Evolutionary conservation across 257 asterid species (phyloP), one percentile per base, ranked within the genome.

Genomic region (Solanum lycopersicoides): DNA sequence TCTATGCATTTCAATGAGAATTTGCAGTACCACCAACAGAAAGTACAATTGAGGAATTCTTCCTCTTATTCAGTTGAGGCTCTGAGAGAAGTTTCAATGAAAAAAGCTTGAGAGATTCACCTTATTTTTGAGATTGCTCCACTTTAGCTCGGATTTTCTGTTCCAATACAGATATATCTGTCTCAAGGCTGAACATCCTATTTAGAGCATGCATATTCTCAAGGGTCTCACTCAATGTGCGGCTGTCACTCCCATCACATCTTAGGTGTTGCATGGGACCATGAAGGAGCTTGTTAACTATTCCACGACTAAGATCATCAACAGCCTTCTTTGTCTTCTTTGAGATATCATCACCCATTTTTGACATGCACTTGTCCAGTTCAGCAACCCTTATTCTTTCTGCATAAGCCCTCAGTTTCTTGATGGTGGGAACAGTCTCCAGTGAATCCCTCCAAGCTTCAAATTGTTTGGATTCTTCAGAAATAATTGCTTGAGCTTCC

Each of bases 241-340:
- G 92, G 89, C 94, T 93, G 74, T 97, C 99, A 72, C 96, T 97
- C 87, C 99, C 99, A 86, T 95, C 99, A 86, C 99, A 95, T 90
- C 99, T 93, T 68, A 97, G 89, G 87, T 97, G 99, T 91, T 97
- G 98, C 99, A 97, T 97, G 2, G 99, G 99, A 28, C 99, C 99
- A 74, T 95, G 98, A 80, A 97, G 96, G 74, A 97, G 94, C 92
- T 95, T 97, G 94, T 97, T 97, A 30, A 95, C 96, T 5, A 97
- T 95, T 44, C 98, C 99, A 60, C 96, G 76, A 91, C 98, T 95
- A 12, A 97, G 96, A 86, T 97, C 98, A 83, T 97, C 98, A 5
- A 95, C 96, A 2, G 98, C 98, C 91, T 92, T 95, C 86, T 92
- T 87, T 7, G 95, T 89, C 92, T 95, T 95, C 91, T 95, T 95